Base-by-base conservation (phyloP, 1,284 basidiomycete genomes). In the Naganishia cerealis region DNA sequence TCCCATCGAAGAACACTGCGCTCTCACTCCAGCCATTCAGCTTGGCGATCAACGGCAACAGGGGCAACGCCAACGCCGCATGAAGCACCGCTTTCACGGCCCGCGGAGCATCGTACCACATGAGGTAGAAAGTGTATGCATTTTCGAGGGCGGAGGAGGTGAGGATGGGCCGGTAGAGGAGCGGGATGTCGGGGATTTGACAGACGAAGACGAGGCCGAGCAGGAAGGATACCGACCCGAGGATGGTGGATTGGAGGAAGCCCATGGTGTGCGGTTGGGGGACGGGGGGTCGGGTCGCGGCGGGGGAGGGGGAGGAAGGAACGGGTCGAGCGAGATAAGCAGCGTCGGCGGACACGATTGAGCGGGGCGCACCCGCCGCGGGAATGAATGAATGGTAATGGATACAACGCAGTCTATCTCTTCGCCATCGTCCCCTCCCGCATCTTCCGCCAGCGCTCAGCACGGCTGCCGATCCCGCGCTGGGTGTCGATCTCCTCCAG, bases 1-100 rank as follows among this genome's bases (percentile, higher is more conserved):
- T 87, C 46, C 92, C 92, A 79, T 94, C 92, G 77, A 95, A 95
- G 82, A 91, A 92, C 82, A 93, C 86, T 16, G 92, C 92, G 73
- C 89, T 91, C 75, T 94, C 92, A 77, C 88, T 87, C 91, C 92
- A 94, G 72, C 84, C 85, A 79, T 90, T 84, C 70, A 94, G 82
- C 80, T 94, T 94, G 66, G 86, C 84, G 16, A 92, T 75, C 66
- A 92, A 83, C 4, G 87, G 88, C 36, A 89, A 72, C 54, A 94
- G 77, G 18, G 90, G 90, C 9, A 92, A 83, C 18, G 85, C 88
- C 68, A 92, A 85, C 77, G 93, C 87, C 46, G 86, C 89, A 79
- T 94, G 92, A 71, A 94, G 83, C 59, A 94, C 82, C 0, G 90
- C 90, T 86, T 92, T 92, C 81, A 94, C 91, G 57, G 90, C 92